Conservation (phyloP, 768 basidiomycete species). For the Pilatotrama ljubarskyi region DNA sequence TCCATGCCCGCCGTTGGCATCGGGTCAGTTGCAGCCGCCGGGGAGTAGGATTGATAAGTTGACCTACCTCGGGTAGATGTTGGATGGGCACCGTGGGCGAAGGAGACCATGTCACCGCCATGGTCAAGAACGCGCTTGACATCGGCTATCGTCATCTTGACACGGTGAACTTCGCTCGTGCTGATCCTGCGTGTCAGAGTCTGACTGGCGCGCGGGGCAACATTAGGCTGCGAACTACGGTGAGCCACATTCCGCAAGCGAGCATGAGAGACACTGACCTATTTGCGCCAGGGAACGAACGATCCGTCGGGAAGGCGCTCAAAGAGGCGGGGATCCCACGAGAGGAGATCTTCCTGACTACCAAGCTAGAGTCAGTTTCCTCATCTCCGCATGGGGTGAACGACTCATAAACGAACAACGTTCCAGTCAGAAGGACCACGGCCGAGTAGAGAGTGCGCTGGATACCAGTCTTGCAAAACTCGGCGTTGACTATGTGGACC, state of each 20-base stretch:
- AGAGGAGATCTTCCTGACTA: conserved; percentile 48
- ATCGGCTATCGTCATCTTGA: conserved; percentile 9
- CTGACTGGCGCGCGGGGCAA: too few species aligned
- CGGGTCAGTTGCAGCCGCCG: too few species aligned
- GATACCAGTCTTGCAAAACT: conserved; percentile 33
- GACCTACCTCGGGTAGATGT: not conserved
- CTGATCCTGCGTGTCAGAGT: too few species aligned
- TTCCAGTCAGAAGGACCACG: conserved; percentile 34
- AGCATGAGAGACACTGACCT: not conserved
- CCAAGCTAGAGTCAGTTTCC: conserved; percentile 43
- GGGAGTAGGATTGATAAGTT: too few species aligned
- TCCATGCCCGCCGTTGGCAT: conserved; percentile 14
- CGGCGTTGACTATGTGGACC: conserved; percentile 39
- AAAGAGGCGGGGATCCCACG: conserved; percentile 47
- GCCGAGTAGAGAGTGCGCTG: conserved; percentile 32
- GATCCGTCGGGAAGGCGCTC: conserved; percentile 46
- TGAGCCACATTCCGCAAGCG: not conserved
- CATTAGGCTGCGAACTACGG: conserved; percentile 7
- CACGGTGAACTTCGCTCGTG: not conserved
- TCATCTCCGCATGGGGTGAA: not conserved
- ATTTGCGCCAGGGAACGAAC: conserved; percentile 41
- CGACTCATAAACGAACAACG: conserved; percentile 25
- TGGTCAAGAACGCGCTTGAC: conserved; percentile 7
- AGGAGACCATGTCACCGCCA: conserved; percentile 5
- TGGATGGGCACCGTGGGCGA: conserved; percentile 11